phyloP scores from a whole-genome alignment of 805 yeast species.

The Vanderwaltozyma yarrowii region DNA sequence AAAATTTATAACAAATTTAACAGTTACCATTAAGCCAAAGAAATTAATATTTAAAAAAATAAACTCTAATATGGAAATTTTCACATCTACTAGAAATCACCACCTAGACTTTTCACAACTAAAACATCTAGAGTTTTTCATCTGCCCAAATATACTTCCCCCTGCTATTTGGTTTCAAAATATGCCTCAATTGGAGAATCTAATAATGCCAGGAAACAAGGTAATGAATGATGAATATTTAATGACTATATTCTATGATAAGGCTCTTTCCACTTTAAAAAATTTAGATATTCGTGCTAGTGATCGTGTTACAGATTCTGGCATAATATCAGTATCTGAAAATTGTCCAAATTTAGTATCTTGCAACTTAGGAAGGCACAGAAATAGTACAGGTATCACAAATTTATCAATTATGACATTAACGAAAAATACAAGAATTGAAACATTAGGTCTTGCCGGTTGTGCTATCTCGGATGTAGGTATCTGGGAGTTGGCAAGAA shows the following conservation, averaged over 20 bases:
- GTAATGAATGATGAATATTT: conserved; percentile 52
- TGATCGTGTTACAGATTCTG: conserved; percentile 63
- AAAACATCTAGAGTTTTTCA: conserved; percentile 67
- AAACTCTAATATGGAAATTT: conserved; percentile 19
- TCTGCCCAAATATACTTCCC: conserved; percentile 68
- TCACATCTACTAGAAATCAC: conserved; percentile 28
- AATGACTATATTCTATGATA: conserved; percentile 35
- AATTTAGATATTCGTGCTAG: conserved; percentile 77
- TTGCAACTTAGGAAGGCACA: conserved; percentile 75
- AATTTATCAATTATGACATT: conserved; percentile 56
- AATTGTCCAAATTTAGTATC: conserved; percentile 46
- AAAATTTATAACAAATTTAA: conserved; percentile 26
- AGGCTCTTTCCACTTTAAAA: conserved; percentile 47
- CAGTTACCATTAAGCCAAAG: background rate
- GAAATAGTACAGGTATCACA: conserved; percentile 53
- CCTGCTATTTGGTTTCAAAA: conserved; percentile 36
- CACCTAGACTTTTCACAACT: conserved; percentile 1
- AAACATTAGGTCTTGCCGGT: conserved; percentile 83
- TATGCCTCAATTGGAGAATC: conserved; percentile 28
- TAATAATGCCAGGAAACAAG: conserved; percentile 62
- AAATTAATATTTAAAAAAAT: conserved; percentile 1
- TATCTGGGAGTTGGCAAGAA: conserved; percentile 67
- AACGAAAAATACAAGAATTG: conserved; percentile 44
- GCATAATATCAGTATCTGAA: conserved; percentile 56
- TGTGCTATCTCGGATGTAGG: conserved; percentile 68